Percentiles rank a stretch among this genome's conserved stretches.
Evolutionary conservation across 2,329 filamentous ascomycete genomes (phyloP).

Genomic region (Cladobotryum mycophilum): DNA sequence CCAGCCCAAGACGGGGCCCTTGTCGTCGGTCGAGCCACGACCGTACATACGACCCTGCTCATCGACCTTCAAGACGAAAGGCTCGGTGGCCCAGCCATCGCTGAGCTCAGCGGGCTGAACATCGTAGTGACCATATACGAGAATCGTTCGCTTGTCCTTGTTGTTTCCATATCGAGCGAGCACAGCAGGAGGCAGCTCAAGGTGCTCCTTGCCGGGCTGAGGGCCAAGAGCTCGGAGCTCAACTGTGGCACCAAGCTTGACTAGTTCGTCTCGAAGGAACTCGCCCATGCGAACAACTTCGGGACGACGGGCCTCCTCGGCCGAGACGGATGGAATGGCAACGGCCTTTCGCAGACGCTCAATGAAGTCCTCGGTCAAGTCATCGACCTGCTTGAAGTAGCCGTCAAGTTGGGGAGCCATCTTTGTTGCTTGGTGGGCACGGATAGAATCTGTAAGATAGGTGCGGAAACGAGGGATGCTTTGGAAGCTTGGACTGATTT

Average conservation of each 20-base stretch:
- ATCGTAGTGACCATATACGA: constrained; percentile 98
- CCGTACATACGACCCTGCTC: constrained; percentile 94
- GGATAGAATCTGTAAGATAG: constrained; percentile 49
- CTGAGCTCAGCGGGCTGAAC: constrained; percentile 91
- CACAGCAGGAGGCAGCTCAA: constrained; percentile 88
- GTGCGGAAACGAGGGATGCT: constrained; percentile 21
- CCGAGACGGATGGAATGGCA: constrained; percentile 91
- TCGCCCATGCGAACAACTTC: constrained; percentile 97
- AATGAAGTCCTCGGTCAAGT: constrained; percentile 73
- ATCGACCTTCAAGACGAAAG: constrained; percentile 82
- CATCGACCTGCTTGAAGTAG: constrained; percentile 90
- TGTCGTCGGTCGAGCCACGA: constrained; percentile 93
- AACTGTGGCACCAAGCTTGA: constrained; percentile 75
- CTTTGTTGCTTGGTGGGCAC: constrained; percentile 57
- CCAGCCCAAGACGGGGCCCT: constrained; percentile 96
- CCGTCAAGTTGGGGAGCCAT: constrained; percentile 89
- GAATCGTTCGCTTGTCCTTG: constrained; percentile 85
- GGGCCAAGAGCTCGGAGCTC: constrained; percentile 83
- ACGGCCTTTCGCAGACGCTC: constrained; percentile 86
- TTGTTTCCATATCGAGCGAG: constrained; percentile 89
- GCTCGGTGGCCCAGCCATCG: constrained; percentile 94
- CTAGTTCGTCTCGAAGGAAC: constrained; percentile 79
- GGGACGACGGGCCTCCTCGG: constrained; percentile 78
- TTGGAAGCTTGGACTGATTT: neutral
- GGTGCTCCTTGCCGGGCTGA: constrained; percentile 83